These are phyloP conservation scores for Mycocentrospora acerina DNA, from an alignment of 2,329 filamentous ascomycete genomes.

Conservation along the genomic window DNA sequence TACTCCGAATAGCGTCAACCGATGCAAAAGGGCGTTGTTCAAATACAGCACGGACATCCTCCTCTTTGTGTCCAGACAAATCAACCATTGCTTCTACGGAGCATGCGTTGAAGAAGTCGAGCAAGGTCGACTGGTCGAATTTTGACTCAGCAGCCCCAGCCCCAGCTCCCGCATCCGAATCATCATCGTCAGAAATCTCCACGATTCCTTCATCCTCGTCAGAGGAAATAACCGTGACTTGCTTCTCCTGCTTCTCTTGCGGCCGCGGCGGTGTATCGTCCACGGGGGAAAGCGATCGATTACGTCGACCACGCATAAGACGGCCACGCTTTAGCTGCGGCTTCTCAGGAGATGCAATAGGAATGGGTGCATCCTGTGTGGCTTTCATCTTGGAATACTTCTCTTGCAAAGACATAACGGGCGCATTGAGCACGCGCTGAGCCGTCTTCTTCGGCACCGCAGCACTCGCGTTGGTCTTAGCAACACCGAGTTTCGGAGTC, in stretches of 20 bases:
- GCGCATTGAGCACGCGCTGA: slow-evolving; percentile 57
- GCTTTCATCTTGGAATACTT: slow-evolving; percentile 48
- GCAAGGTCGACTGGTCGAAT: slow-evolving; percentile 57
- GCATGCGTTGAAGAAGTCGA: slow-evolving; percentile 83
- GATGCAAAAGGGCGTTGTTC: slow-evolving; percentile 71
- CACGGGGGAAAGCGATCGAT: slow-evolving; percentile 28
- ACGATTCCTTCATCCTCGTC: slow-evolving; percentile 35
- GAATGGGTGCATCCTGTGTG: slow-evolving; percentile 15
- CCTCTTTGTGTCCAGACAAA: slow-evolving; percentile 72
- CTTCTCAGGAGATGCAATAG: slow-evolving; percentile 15
- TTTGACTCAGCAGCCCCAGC: slow-evolving; percentile 21
- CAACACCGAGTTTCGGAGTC: slow-evolving; percentile 26
- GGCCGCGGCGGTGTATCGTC: slow-evolving; percentile 18
- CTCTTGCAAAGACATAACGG: slow-evolving; percentile 58
- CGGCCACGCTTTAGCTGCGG: slow-evolving; percentile 39
- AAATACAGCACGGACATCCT: slow-evolving; percentile 68
- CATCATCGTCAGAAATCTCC: slow-evolving; percentile 42
- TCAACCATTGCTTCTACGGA: slow-evolving; percentile 75
- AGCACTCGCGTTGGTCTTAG: slow-evolving; percentile 12
- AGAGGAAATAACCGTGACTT: slow-evolving; percentile 20
- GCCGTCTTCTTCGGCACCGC: slow-evolving; percentile 49
- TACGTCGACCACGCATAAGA: slow-evolving; percentile 54
- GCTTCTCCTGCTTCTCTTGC: slow-evolving; percentile 17
- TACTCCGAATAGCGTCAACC: slow-evolving; percentile 65
- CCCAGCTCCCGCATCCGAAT: slow-evolving; percentile 46